Evolutionary conservation across 2,329 filamentous ascomycete genomes (phyloP), one percentile per base, ranked within the genome.

Genomic region (Xylaria polymorpha): DNA sequence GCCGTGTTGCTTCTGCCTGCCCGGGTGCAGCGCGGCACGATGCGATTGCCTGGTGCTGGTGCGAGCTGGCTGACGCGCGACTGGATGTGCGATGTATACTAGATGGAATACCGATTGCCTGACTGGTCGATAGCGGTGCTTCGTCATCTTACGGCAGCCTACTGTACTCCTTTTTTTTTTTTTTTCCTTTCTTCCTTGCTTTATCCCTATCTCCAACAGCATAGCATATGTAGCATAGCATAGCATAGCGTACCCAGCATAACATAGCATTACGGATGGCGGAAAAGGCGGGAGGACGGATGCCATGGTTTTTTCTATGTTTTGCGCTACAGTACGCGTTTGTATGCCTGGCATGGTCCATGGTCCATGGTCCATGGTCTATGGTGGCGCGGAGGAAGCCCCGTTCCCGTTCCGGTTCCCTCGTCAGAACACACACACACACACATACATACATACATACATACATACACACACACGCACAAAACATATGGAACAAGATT

Each of bases 111-210:
- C 32, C 35, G 20, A 25, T 12, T 32, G 53, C 46, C 63, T 46
- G 61, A 63, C 53, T 64, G 59, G 56, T 55, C 37, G 48, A 64
- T 71, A 53, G 67, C 66, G 51, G 53, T 58, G 50, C 55, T 60
- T 73, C 72, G 72, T 73, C 72, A 71, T 56, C 62, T 20, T 53
- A 63, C 58, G 46, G 68, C 25, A 65, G 72, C 72, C 68, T 72
- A 53, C 57, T 55, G 32, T 35, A 35, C 32, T 8, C 35, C 10
- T 37, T n/a, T 18, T 20, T 25, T 35, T 39, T 32, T 18, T 57
- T 44, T 53, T 15, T 29, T 14, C 29, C 29, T 29, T 39, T 20
- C n/a, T 44, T 56, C 25, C 62, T 35, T 59, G 62, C 39, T n/a
- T 43, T 29, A 48, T 48, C 15, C 25, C 39, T 20, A n/a, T 58